Conservation (phyloP, 139 green algal genomes). For the Chlorella sp. region DNA sequence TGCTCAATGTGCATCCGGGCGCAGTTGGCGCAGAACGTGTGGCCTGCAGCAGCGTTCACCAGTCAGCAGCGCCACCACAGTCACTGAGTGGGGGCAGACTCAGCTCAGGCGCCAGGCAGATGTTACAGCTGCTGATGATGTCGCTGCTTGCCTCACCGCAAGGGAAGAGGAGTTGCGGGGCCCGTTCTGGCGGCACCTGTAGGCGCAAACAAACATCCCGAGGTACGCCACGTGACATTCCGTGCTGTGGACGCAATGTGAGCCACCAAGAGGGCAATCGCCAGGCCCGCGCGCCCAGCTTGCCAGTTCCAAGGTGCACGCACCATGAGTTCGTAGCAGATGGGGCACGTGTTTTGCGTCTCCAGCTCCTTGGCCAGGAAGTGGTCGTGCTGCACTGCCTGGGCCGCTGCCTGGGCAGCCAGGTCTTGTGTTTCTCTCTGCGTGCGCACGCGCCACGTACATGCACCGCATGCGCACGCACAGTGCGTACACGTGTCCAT, state of each 20-base stretch:
- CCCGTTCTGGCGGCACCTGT: constrained; percentile 27
- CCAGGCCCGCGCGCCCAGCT: background rate
- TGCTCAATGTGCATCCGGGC: constrained; percentile 26
- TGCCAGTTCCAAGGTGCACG: no score
- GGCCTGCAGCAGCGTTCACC: no score
- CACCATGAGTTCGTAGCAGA: constrained; percentile 52
- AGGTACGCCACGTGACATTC: no score
- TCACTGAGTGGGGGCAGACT: no score
- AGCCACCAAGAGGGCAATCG: no score
- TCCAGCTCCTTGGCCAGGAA: constrained; percentile 41
- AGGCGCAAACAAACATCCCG: no score
- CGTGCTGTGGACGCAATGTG: no score
- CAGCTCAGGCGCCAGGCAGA: no score
- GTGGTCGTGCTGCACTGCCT: constrained; percentile 21
- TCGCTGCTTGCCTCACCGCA: constrained; percentile 40
- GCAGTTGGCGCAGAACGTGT: constrained; percentile 41
- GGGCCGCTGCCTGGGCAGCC: constrained; percentile 2
- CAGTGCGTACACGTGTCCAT: no score
- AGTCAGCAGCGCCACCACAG: no score
- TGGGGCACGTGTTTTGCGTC: constrained; percentile 46
- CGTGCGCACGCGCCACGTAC: background rate
- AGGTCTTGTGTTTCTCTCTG: background rate
- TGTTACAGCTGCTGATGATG: no score
- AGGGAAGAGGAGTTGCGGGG: constrained; percentile 39
- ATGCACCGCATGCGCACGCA: no score